phyloP scores from a whole-genome alignment of 2,329 filamentous ascomycete species.

The Diplodia sapinea region DNA sequence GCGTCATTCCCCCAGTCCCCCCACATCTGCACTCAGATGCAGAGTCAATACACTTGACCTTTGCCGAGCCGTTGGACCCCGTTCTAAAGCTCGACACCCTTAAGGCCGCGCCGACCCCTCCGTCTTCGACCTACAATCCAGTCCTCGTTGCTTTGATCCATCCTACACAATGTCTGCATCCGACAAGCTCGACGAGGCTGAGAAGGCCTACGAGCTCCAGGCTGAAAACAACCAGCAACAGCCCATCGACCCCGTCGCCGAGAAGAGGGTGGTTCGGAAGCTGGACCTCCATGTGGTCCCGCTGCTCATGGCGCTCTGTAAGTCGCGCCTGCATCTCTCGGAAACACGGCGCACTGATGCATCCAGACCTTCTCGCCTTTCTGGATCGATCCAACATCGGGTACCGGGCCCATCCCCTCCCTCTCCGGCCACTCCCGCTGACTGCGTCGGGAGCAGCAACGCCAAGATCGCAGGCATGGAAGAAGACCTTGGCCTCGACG shows the following conservation, averaged over 20 bases:
- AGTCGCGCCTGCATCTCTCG: not conserved
- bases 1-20: not conserved
- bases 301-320: constrained; percentile 41
- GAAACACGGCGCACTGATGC: not conserved
- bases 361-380: constrained; percentile 42
- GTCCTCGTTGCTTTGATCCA: no score
- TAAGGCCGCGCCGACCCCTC: not conserved
- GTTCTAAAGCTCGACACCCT: not conserved
- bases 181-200: constrained; percentile 11
- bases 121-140: not conserved
- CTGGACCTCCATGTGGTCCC: constrained; percentile 43
- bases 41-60: not conserved
- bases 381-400: constrained; percentile 50
- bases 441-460: constrained; percentile 38
- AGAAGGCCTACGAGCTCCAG: constrained; percentile 27
- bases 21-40: not conserved
- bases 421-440: constrained; percentile 9
- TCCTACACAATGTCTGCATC: constrained; percentile 21
- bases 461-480: constrained; percentile 51
- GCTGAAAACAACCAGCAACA: constrained; percentile 5
- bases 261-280: constrained; percentile 42
- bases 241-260: constrained; percentile 31
- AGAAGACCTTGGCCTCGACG: constrained; percentile 40
- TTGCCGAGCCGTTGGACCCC: no score
- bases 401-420: constrained; percentile 30